Percentiles rank a stretch among this genome's conserved stretches.
Evolutionary conservation across 805 yeast species (phyloP).

Genomic region (Starmerella bombicola): DNA sequence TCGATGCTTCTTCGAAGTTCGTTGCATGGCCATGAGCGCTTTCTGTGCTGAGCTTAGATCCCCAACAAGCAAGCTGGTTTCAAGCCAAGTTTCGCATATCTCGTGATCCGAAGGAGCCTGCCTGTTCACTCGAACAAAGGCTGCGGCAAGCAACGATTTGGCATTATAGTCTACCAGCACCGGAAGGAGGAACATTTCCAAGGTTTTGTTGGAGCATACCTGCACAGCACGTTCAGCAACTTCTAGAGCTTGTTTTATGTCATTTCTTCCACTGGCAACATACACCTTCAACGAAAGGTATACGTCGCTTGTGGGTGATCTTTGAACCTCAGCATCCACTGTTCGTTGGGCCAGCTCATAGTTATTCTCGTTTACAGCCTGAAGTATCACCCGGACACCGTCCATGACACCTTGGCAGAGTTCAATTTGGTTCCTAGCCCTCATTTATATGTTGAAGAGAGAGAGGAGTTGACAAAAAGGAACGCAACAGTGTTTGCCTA

Average conservation of each 20-base stretch:
- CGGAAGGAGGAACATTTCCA: constrained; percentile 25
- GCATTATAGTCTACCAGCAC: constrained; percentile 22
- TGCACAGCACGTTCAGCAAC: constrained; percentile 15
- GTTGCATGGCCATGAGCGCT: constrained; percentile 22
- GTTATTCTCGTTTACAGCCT: constrained; percentile 42
- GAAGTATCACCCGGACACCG: constrained; percentile 16
- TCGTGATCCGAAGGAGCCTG: constrained; percentile 17
- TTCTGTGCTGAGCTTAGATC: constrained; percentile 18
- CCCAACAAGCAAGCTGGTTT: constrained; percentile 16
- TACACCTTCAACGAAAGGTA: constrained; percentile 26
- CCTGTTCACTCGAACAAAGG: constrained; percentile 21
- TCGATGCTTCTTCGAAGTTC: constrained; percentile 20
- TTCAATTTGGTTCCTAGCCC: too few species aligned
- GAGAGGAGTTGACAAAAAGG: too few species aligned
- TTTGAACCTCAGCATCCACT: constrained; percentile 38
- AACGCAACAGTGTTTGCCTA: too few species aligned
- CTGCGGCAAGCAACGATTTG: constrained; percentile 24
- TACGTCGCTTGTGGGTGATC: constrained; percentile 46
- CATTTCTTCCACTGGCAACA: constrained; percentile 9
- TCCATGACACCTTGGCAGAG: too few species aligned
- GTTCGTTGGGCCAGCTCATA: constrained; percentile 42
- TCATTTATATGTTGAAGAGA: too few species aligned
- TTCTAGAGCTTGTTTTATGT: constrained; percentile 10
- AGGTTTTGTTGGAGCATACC: constrained; percentile 11
- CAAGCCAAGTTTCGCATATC: constrained; percentile 21